Evolutionary conservation across 768 basidiomycete genomes (phyloP).

Genomic region (Tylopilus plumbeoviolaceoides): DNA sequence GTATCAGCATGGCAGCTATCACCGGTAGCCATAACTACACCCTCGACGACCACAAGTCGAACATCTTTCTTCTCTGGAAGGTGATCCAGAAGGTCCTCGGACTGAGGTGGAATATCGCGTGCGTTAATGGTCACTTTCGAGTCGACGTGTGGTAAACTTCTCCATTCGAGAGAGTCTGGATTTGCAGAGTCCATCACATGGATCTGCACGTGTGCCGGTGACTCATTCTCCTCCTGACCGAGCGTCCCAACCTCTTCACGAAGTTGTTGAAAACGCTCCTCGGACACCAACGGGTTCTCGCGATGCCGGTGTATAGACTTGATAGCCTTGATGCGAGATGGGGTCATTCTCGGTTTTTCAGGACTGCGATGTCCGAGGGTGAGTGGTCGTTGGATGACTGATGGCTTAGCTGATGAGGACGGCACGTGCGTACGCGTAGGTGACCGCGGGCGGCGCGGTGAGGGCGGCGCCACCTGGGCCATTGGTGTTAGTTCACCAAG

Average conservation of each 20-base stretch:
- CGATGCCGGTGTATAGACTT: neutral
- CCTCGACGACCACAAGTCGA: neutral
- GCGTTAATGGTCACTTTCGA: neutral
- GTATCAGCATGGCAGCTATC: constrained; percentile 1
- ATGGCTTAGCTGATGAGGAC: constrained; percentile 16
- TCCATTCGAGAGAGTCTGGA: neutral
- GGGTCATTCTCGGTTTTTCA: constrained; percentile 12
- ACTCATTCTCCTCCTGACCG: constrained; percentile 3
- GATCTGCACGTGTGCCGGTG: constrained; percentile 3
- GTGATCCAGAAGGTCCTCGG: neutral
- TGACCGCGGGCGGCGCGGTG: constrained; percentile 6
- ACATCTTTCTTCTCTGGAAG: constrained; percentile 3
- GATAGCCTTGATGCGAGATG: neutral
- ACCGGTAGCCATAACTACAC: neutral
- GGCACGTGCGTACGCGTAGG: constrained; percentile 5
- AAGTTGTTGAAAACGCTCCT: constrained; percentile 24
- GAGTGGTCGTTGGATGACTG: constrained; percentile 5
- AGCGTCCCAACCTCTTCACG: constrained; percentile 18
- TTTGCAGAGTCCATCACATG: neutral
- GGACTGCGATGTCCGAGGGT: constrained; percentile 13
- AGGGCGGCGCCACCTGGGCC: constrained; percentile 14
- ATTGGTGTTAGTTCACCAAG: constrained; percentile 42
- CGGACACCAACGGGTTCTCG: constrained; percentile 19
- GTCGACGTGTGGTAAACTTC: neutral
- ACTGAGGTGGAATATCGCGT: neutral